phyloP scores from a whole-genome alignment of 1,284 basidiomycete genomes.

The Pseudozyma tsukubaensis region DNA sequence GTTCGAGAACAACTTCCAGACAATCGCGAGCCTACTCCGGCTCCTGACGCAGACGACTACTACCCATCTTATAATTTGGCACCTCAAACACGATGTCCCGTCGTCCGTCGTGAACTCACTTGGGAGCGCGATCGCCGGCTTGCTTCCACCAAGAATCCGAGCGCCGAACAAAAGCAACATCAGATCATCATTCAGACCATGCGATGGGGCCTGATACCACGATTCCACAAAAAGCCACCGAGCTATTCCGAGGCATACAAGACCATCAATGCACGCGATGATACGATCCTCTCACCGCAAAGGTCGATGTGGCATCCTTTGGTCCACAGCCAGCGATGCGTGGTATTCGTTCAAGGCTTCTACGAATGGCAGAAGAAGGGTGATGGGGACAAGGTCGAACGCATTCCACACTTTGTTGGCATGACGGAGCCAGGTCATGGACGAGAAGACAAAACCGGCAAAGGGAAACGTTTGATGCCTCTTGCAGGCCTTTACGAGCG shows the following conservation, averaged over 20 bases:
- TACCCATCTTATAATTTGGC: conserved; percentile 62
- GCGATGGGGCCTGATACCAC: conserved; percentile 91
- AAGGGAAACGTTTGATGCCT: conserved; percentile 78
- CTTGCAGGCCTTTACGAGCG: conserved; percentile 89
- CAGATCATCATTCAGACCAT: conserved; percentile 53
- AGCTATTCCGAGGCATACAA: conserved; percentile 76
- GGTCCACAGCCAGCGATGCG: conserved; percentile 53
- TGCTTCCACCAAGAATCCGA: conserved; percentile 9
- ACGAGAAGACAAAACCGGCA: conserved; percentile 77
- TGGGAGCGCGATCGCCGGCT: conserved; percentile 39
- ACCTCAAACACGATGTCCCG: conserved; percentile 52
- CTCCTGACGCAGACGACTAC: conserved; percentile 49
- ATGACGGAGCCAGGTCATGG: conserved; percentile 73
- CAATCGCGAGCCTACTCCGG: conserved; percentile 8
- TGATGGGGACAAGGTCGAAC: conserved; percentile 34
- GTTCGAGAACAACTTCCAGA: conserved; percentile 37
- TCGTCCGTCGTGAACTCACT: conserved; percentile 51
- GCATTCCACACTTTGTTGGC: conserved; percentile 80
- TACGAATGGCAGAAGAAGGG: conserved; percentile 61
- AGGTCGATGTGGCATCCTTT: conserved; percentile 45
- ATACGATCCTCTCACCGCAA: conserved; percentile 75
- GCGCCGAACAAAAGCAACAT: conserved; percentile 16
- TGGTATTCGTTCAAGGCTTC: conserved; percentile 66
- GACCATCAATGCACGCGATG: conserved; percentile 89
- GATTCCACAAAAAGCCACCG: conserved; percentile 79